Evolutionary conservation across 306 rosid genomes (phyloP), one percentile per base, ranked within the genome.

Genomic region (Aeschynomene evenia): DNA sequence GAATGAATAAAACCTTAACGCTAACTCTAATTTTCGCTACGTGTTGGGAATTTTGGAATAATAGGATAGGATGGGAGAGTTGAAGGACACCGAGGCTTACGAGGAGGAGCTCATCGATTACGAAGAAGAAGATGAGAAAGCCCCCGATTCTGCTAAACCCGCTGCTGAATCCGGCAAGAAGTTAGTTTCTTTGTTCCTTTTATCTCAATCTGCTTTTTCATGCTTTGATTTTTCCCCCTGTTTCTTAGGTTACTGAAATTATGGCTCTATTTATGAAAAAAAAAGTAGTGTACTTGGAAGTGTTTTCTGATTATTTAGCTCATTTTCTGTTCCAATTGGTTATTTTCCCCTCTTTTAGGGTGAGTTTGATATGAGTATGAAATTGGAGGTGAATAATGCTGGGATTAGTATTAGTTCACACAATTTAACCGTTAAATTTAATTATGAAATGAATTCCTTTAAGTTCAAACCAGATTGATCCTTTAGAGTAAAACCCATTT

Each of bases 91-190:
- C 19, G 91, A 88, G 40, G 86, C 77, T 6, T 89, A 86, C 81
- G 96, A 86, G 70, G 91, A 86, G 42, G 91, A 89, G 82, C 89
- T 86, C 21, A 79, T 89, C 58, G 91, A 89, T 71, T 89, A 84
- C 57, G 91, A 86, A 61, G 91, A 84, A 45, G 91, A 89, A 48
- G 96, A 86, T 21, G 89, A 84, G 8, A 86, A 79, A 15, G 79
- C 79, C 68, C 84, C 82, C 68, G 89, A 84, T 68, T 80, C 95
- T 56, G 70, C 82, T 11, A 85, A 86, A 51, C 81, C 89, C 19
- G 55, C 76, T 8, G 70, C 86, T 20, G 91, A 84, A 33, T 18
- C 89, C 11, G 91, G 39, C 71, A 85, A 86, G 53, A 88, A 86
- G 95, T 86, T 42, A 77, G 91, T 75, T 9, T 67, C 67, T 23